Evolutionary conservation across 2,329 filamentous ascomycete species (phyloP).

Genomic region (Xylaria sp.): DNA sequence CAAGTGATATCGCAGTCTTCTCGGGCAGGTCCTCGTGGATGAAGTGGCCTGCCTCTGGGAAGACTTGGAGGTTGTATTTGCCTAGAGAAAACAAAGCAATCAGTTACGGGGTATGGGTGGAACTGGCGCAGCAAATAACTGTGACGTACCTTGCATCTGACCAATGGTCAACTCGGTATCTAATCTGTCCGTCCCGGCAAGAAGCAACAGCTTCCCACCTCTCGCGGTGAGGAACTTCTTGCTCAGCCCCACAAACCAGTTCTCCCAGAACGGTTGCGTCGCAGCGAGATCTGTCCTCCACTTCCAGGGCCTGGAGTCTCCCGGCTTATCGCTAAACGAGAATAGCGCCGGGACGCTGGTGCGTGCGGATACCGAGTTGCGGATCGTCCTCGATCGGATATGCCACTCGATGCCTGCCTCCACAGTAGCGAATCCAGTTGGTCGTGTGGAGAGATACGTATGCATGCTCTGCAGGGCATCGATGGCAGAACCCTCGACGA

Average conservation of each 20-base stretch:
- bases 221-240: constrained; percentile 81
- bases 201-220: constrained; percentile 51
- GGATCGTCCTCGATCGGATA: constrained; percentile 81
- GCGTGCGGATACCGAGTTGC: constrained; percentile 80
- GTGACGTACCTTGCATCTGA: constrained; percentile 39
- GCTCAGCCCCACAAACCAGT: constrained; percentile 88
- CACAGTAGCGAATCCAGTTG: constrained; percentile 74
- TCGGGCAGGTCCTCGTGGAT: constrained; percentile 93
- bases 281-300: constrained; percentile 85
- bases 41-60: constrained; percentile 94
- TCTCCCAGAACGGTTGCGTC: constrained; percentile 91
- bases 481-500: constrained; percentile 94
- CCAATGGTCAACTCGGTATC: constrained; percentile 42
- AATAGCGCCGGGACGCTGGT: constrained; percentile 85
- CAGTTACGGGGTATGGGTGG: background rate
- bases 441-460: constrained; percentile 81
- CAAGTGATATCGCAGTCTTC: constrained; percentile 81
- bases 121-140: constrained; percentile 12
- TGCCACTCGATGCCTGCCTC: constrained; percentile 92
- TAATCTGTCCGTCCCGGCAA: constrained; percentile 38
- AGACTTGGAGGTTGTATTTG: constrained; percentile 93
- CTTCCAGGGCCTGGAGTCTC: constrained; percentile 61
- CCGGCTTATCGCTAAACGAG: constrained; percentile 34
- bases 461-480: constrained; percentile 95
- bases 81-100: constrained; percentile 47